Evolutionary conservation across 768 basidiomycete genomes (phyloP).

Genomic region (Mycena belliarum): DNA sequence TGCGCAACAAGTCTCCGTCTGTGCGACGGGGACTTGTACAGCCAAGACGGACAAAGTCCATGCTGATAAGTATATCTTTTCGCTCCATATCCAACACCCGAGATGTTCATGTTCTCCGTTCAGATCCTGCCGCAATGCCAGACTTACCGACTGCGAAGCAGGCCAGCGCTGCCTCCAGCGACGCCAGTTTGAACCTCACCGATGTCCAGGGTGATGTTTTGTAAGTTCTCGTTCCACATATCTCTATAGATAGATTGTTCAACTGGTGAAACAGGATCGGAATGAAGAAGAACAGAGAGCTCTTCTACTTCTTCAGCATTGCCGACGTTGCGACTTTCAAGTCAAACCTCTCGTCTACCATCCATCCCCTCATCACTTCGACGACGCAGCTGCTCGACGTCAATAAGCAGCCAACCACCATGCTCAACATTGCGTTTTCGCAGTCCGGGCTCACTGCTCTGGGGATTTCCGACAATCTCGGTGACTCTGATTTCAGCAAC

Average conservation of each 20-base stretch:
- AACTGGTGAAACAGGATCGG: conserved; percentile 39
- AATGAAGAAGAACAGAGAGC: conserved; percentile 55
- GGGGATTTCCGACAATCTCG: conserved; percentile 3
- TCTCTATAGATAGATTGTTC: no score
- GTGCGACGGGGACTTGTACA: neutral
- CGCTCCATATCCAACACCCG: no score
- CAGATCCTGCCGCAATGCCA: conserved; percentile 6
- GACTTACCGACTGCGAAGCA: neutral
- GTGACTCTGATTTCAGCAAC: neutral
- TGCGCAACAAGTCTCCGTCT: neutral
- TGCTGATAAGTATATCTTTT: conserved; percentile 6
- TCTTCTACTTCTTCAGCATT: conserved; percentile 56
- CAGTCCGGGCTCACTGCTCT: conserved; percentile 8
- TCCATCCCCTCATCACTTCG: conserved; percentile 49
- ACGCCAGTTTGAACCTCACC: conserved; percentile 29
- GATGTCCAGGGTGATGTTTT: conserved; percentile 53
- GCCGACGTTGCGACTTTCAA: conserved; percentile 45
- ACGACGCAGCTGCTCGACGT: conserved; percentile 42
- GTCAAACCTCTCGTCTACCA: conserved; percentile 34
- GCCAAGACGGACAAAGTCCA: neutral
- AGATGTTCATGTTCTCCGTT: neutral
- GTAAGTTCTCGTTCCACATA: conserved; percentile 26
- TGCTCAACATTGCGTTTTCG: conserved; percentile 27
- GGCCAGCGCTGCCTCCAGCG: conserved; percentile 4
- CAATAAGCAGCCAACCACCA: conserved; percentile 29